Conservation (phyloP, 495 filamentous ascomycete species). For the Venustampulla echinocandica region DNA sequence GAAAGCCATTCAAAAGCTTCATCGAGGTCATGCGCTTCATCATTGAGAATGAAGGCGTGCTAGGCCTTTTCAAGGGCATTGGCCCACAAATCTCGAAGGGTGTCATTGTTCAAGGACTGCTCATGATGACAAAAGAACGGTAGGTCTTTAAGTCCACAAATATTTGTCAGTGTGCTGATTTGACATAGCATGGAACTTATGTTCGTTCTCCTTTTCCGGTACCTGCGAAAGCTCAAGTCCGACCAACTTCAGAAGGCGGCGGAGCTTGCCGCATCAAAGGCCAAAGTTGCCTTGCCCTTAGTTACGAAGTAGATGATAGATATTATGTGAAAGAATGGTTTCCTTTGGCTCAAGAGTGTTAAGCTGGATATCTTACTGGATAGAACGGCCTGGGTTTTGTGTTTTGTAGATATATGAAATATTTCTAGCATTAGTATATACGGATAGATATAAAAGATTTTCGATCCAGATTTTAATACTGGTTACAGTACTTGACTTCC, state of each 20-base stretch:
- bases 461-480: no score
- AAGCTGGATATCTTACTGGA: not conserved
- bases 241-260: slow-evolving; percentile 64
- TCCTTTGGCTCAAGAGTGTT: not conserved
- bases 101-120: slow-evolving; percentile 81
- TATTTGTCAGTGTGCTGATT: slow-evolving; percentile 17
- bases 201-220: slow-evolving; percentile 81
- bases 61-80: slow-evolving; percentile 92
- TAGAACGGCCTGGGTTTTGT: slow-evolving; percentile 7
- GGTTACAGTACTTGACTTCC: no score
- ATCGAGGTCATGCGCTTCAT: slow-evolving; percentile 93
- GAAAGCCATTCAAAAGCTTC: slow-evolving; percentile 93
- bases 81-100: slow-evolving; percentile 91
- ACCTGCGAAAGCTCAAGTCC: slow-evolving; percentile 59
- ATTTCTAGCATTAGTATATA: not conserved
- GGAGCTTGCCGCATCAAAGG: slow-evolving; percentile 44
- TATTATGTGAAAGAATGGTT: not conserved
- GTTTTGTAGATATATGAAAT: slow-evolving; percentile 5
- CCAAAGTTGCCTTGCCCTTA: slow-evolving; percentile 38
- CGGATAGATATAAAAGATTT: not conserved
- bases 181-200: slow-evolving; percentile 70
- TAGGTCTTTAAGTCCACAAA: slow-evolving; percentile 33
- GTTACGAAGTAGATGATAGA: slow-evolving; percentile 32
- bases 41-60: slow-evolving; percentile 70
- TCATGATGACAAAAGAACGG: slow-evolving; percentile 99